Evolutionary conservation across 2,329 filamentous ascomycete genomes (phyloP), one percentile per base, ranked within the genome.

Genomic region (Fusarium sambucinum): DNA sequence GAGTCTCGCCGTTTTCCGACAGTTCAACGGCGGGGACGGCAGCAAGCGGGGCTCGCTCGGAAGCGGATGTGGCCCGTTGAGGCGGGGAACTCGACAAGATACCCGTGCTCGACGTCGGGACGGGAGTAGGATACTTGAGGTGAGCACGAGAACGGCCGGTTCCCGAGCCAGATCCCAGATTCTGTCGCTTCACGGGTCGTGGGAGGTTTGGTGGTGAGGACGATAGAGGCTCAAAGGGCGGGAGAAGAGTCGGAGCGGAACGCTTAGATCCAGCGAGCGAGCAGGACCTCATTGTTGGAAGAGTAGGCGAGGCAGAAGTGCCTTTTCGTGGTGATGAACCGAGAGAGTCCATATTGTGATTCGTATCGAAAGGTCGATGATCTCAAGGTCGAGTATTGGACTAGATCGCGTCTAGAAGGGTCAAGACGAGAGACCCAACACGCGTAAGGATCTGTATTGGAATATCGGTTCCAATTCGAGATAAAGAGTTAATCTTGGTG

Each of bases 101-200:
- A 74, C 92, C 93, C 45, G 95, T 97, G 71, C 93, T 97, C 5
- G 96, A 98, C 6, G 95, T 97, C 21, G 95, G 94, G 64, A 97
- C 87, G 2, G 96, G 96, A 4, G 96, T 98, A 41, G 96, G 96
- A 81, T 98, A 98, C 76, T 91, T 93, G 71, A 85, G 80, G 69
- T 85, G 84, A 58, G 84, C 84, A 70, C 80, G 81, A 19, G 68
- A 67, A 13, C 58, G 67, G 7, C 45, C 38, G n/a, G 21, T 32
- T 23, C 58, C 59, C 12, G 66, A 58, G 6, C 68, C 66, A 7
- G 63, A 63, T 21, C 50, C 61, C 14, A 77, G 75, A 45, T 86
- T 87, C 75, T 89, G 90, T 76, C 91, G 88, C 82, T 94, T 94
- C 48, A 82, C 77, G 9, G 90, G 86, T 55, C 90, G 86, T 48